Percentiles rank a stretch among this genome's conserved stretches.
These are phyloP conservation scores for Penicillium sp. DNA, from an alignment of 2,329 filamentous ascomycete genomes.

Conservation along the genomic window DNA sequence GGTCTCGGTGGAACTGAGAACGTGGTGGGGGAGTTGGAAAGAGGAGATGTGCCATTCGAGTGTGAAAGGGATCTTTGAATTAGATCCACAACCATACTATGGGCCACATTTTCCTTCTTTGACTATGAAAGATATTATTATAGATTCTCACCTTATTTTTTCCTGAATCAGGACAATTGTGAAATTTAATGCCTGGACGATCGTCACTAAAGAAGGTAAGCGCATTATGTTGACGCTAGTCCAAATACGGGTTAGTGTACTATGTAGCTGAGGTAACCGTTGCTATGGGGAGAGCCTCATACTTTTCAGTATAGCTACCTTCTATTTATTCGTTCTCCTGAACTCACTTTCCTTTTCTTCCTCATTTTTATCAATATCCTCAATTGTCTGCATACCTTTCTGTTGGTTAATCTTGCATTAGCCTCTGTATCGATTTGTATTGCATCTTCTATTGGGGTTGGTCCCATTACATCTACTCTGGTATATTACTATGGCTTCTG, in stretches of 20 bases:
- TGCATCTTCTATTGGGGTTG: constrained; percentile 20
- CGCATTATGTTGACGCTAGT: constrained; percentile 43
- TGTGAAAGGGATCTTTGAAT: not conserved
- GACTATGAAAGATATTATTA: not conserved
- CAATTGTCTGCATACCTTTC: constrained; percentile 22
- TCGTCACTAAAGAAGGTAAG: constrained; percentile 51
- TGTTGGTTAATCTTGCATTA: constrained; percentile 24
- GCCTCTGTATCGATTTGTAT: constrained; percentile 32
- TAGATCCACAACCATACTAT: not conserved
- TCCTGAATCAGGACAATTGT: not conserved
- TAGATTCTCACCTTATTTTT: not conserved
- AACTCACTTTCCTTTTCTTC: constrained; percentile 17
- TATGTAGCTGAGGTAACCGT: constrained; percentile 39
- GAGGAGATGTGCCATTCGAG: constrained; percentile 33
- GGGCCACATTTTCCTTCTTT: not conserved
- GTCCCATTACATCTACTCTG: constrained; percentile 23
- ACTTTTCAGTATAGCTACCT: constrained; percentile 16
- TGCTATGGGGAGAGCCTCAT: constrained; percentile 38
- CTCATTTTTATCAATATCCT: constrained; percentile 16
- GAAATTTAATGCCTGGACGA: constrained; percentile 18
- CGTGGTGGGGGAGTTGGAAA: constrained; percentile 19
- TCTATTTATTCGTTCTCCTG: constrained; percentile 41
- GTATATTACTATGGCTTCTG: constrained; percentile 69
- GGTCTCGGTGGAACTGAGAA: constrained; percentile 33
- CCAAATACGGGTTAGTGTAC: constrained; percentile 37